Evolutionary conservation across 2,329 filamentous ascomycete genomes (phyloP).

Genomic region (Microsporum ferrugineum): DNA sequence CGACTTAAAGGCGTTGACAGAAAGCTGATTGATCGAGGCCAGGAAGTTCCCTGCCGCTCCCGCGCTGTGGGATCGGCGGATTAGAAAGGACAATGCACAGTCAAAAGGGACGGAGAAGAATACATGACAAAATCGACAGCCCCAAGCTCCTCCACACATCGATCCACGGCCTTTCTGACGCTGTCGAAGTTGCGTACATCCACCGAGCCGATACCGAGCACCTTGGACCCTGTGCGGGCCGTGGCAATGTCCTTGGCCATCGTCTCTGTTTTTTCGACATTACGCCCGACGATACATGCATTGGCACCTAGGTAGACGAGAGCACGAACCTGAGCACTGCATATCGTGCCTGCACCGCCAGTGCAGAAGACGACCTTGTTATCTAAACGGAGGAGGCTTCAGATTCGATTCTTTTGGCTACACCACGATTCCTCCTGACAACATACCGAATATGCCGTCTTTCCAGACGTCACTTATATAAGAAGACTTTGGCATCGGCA

Average conservation of each 20-base stretch:
- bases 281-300: conserved; percentile 87
- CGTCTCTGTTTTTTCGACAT: conserved; percentile 71
- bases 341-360: conserved; percentile 85
- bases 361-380: conserved; percentile 91
- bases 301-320: conserved; percentile 84
- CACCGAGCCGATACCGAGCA: conserved; percentile 67
- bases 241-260: conserved; percentile 73
- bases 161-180: conserved; percentile 62
- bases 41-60: conserved; percentile 95
- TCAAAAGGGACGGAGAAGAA: conserved; percentile 20
- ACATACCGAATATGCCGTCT: conserved; percentile 72
- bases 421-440: neutral
- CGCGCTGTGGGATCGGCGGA: conserved; percentile 44
- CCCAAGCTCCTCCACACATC: conserved; percentile 71
- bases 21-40: conserved; percentile 68
- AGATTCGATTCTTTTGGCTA: neutral
- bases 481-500: conserved; percentile 59
- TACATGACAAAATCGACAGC: conserved; percentile 88
- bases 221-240: conserved; percentile 64
- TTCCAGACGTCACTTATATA: conserved; percentile 78
- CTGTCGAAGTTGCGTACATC: conserved; percentile 63
- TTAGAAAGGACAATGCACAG: neutral
- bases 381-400: conserved; percentile 39
- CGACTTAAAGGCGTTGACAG: conserved; percentile 80
- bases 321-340: conserved; percentile 84